Conservation (phyloP, 257 asterid species). For the Asclepias syriaca region DNA sequence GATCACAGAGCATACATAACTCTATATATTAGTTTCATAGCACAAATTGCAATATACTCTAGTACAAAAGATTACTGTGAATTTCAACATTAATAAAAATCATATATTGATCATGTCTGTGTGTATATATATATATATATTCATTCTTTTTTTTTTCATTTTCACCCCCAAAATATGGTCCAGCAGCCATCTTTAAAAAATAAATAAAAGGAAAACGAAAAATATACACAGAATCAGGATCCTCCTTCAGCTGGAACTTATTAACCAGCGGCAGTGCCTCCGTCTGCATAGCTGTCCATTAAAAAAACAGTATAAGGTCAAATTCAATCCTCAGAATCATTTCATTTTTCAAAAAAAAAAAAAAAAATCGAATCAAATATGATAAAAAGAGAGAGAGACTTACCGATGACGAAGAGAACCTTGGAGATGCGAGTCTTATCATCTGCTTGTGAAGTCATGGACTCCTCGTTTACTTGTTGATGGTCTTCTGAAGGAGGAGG, state of each 20-base stretch:
- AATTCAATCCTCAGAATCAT: not conserved
- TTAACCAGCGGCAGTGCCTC: constrained; percentile 83
- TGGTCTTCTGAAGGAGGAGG: constrained; percentile 51
- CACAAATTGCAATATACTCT: not conserved
- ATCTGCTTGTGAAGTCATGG: constrained; percentile 27
- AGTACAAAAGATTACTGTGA: not conserved
- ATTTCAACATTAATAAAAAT: not conserved
- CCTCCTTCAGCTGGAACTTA: constrained; percentile 70
- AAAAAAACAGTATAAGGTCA: not conserved
- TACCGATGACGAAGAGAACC: constrained; percentile 77
- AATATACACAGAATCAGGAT: constrained; percentile 47
- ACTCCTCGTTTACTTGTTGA: constrained; percentile 31
- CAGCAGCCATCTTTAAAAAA: not conserved
- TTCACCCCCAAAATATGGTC: not conserved
- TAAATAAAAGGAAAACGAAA: constrained; percentile 2
- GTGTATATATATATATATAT: no score
- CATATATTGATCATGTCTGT: not conserved
- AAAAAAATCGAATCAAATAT: not conserved
- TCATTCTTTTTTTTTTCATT: not conserved
- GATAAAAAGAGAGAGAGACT: not conserved
- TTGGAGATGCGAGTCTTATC: constrained; percentile 52
- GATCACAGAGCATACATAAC: not conserved
- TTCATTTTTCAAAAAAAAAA: not conserved
- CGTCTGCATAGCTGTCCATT: constrained; percentile 74
- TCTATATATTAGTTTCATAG: not conserved